Conservation (phyloP, 2,329 filamentous ascomycete genomes). For the Juglanconis sp. region DNA sequence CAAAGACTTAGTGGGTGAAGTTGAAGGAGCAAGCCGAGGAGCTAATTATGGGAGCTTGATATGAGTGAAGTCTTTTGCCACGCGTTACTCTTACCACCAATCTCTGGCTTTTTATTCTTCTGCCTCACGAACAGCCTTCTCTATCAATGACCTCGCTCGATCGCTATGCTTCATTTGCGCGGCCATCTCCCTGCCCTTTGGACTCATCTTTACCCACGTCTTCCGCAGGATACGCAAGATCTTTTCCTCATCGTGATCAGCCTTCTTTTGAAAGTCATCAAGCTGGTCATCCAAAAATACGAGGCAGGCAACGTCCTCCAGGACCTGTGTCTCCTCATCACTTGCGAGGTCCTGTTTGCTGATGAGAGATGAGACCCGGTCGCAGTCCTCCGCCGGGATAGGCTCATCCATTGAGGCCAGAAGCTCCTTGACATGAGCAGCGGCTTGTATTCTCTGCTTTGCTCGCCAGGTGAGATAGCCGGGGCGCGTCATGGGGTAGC, state of each 20-base stretch:
- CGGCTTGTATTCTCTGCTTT: conserved; percentile 66
- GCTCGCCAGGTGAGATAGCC: conserved; percentile 82
- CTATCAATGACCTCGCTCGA: conserved; percentile 57
- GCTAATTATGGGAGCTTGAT: too few species aligned
- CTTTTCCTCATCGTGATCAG: conserved; percentile 71
- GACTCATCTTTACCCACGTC: conserved; percentile 75
- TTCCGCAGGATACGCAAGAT: conserved; percentile 67
- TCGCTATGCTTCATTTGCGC: conserved; percentile 63
- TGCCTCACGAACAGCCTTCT: conserved; percentile 51
- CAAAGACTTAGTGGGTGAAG: too few species aligned
- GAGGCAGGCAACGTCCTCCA: conserved; percentile 84
- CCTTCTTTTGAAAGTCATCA: conserved; percentile 69
- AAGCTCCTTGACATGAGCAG: conserved; percentile 53
- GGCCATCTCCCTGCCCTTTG: conserved; percentile 60
- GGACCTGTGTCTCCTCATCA: conserved; percentile 62
- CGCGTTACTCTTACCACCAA: background rate
- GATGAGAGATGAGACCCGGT: conserved; percentile 67
- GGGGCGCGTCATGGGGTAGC: conserved; percentile 69
- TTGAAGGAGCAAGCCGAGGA: too few species aligned
- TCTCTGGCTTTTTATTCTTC: background rate
- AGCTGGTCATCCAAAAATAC: conserved; percentile 88
- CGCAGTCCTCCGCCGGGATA: conserved; percentile 48
- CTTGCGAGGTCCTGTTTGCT: conserved; percentile 71
- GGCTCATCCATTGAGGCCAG: conserved; percentile 38
- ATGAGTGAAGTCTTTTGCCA: too few species aligned